Evolutionary conservation across 2,329 filamentous ascomycete genomes (phyloP).

Genomic region (Arachnomyces sp.): DNA sequence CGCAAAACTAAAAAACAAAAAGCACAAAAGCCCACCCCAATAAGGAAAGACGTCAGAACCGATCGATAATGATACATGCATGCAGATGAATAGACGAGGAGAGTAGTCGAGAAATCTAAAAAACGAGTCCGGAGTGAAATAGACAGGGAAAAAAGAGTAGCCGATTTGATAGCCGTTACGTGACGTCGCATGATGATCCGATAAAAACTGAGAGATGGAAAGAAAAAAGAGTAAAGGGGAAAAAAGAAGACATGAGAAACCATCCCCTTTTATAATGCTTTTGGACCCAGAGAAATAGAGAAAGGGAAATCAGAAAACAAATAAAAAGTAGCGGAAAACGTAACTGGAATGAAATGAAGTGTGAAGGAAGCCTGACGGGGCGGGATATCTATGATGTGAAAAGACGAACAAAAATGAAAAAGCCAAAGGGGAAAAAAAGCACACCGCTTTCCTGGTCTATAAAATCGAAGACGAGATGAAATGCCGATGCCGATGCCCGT

Average conservation of each 20-base stretch:
- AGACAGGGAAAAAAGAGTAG: conserved; percentile 2
- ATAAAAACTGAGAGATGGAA: conserved; percentile 4
- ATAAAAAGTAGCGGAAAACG: not conserved
- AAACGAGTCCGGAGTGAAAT: not conserved
- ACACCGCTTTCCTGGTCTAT: conserved; percentile 16
- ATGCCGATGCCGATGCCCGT: too few species aligned
- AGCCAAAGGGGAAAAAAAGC: conserved; percentile 8
- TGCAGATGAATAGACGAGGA: not conserved
- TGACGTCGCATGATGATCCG: not conserved
- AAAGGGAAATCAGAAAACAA: not conserved
- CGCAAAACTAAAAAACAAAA: too few species aligned
- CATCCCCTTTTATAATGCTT: too few species aligned
- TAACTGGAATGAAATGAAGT: too few species aligned
- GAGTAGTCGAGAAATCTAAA: conserved; percentile 3
- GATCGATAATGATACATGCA: conserved; percentile 6
- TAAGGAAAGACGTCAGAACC: not conserved
- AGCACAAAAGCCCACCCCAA: too few species aligned
- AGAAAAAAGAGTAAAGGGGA: conserved; percentile 2
- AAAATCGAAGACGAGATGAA: conserved; percentile 7
- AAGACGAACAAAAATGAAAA: conserved; percentile 5
- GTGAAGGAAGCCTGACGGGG: not conserved
- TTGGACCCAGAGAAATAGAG: not conserved
- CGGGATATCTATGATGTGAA: not conserved
- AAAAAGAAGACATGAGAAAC: conserved; percentile 2
- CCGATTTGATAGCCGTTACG: conserved; percentile 3